Evolutionary conservation across 2,329 filamentous ascomycete genomes (phyloP), one percentile per base, ranked within the genome.

Genomic region (Incumbomyces delicatus): DNA sequence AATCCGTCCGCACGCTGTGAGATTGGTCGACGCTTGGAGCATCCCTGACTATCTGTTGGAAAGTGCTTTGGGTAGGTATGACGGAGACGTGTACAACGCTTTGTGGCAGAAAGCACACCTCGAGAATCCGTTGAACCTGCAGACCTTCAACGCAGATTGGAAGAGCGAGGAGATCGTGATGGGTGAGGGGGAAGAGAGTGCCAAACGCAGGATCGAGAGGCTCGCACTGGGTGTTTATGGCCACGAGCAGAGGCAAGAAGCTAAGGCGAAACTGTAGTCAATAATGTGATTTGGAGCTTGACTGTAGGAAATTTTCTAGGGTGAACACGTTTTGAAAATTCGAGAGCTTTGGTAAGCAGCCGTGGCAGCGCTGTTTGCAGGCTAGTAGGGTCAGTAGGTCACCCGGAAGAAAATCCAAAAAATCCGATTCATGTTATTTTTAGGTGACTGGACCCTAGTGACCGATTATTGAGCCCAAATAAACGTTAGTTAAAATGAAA

Each of bases 71-170:
- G 73, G 73, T 0, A 60, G 72, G 36, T 70, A 65, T 47, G 73
- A 76, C 56, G 73, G 74, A 1, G 69, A 65, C 42, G 72, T 75
- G 6, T 76, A 76, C 52, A 74, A 76, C 54, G 70, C 75, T 46
- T 55, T 76, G 35, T 76, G 68, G 50, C 64, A 75, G 46, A 63
- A 68, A 44, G 73, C 73, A 3, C 72, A 76, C 61, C 60, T 68
- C 38, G 56, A 68, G 52, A 76, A 76, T 57, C 73, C 73, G 8
- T 50, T 76, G 53, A 76, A 76, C 48, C 58, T 59, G 44, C 59
- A 68, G 8, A 74, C 69, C 1, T 74, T 76, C 52, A 75, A 76
- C 53, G 63, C 66, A 6, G 64, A 73, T 49, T 74, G 68, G 60
- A 61, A 62, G 53, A 69, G 59, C 39, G 71, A 72, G 47, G 71